phyloP scores from a whole-genome alignment of 352 stramenopile genomes.

The Globisporangium heterothallicum region DNA sequence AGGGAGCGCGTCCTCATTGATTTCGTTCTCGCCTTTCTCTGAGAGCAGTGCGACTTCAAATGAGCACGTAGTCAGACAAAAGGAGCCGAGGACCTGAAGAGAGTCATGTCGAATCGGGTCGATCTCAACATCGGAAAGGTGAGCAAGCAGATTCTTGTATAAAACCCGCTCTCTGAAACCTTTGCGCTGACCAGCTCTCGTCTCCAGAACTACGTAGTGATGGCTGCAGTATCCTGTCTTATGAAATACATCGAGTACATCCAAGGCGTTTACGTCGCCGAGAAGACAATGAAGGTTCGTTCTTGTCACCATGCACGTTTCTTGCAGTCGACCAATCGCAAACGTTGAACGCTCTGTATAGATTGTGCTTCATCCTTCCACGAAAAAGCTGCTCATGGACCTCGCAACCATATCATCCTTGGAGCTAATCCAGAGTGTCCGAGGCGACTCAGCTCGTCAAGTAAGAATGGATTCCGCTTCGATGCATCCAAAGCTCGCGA shows the following conservation, averaged over 20 bases:
- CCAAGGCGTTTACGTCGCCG: conserved; percentile 79
- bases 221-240: conserved; percentile 72
- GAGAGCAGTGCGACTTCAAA: background rate
- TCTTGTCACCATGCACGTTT: background rate
- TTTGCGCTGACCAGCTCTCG: no score
- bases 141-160: no score
- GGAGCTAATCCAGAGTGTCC: conserved; percentile 58
- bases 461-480: conserved; percentile 16
- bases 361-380: conserved; percentile 72
- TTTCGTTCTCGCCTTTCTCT: background rate
- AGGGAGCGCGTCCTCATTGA: no score
- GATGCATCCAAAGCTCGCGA: background rate
- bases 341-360: conserved; percentile 8
- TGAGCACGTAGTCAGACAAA: conserved; percentile 75
- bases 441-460: conserved; percentile 47
- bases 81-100: conserved; percentile 78
- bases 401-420: conserved; percentile 71
- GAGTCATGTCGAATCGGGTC: conserved; percentile 75
- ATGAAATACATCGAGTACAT: conserved; percentile 87
- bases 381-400: conserved; percentile 74
- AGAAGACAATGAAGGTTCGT: conserved; percentile 75
- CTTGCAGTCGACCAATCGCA: background rate
- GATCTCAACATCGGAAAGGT: conserved; percentile 81
- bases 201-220: conserved; percentile 78
- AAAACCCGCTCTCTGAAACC: no score